Evolutionary conservation across 164 flowering plant species (phyloP), one percentile per base, ranked within the genome.

Genomic region (Chimonanthus praecox): DNA sequence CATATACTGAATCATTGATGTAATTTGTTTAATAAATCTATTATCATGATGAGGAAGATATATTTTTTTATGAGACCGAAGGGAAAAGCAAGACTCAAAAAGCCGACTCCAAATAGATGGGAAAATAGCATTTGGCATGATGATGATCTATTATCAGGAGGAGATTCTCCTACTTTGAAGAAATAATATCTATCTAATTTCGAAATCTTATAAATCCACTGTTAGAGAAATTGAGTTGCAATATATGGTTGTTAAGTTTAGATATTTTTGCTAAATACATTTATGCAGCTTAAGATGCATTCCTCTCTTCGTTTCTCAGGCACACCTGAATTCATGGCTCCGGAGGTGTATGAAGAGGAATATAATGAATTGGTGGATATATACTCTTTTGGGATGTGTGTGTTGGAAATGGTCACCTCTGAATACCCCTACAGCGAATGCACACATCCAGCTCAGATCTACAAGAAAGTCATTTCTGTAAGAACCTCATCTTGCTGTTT

Each of bases 281-380:
- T 54, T 54, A 54, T 54, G 16, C 60, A 54, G 60, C 60, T 54
- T 10, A 13, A 54, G 60, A 54, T 3, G 60, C 16, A n/a, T 54
- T 54, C 60, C 60, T 4, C 60, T 54, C n/a, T 54, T 33, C 2
- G 4, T 15, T 68, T 48, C 47, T 46, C 82, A 95, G 99, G 99
- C 73, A 95, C 99, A 49, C 99, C 99, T 7, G 99, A 95, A 78
- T 95, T 95, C 84, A 94, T 94, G 99, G 99, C 99, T 11, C 99
- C 99, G 7, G 99, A 94, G 82, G 92, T 94, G 20, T 94, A 90
- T 80, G 89, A 87, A 76, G 99, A 95, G 84, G 97, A 90, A 76
- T 95, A 95, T 73, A 93, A 95, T 81, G n/a, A 95, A 82, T 76
- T 95, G 60, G 96, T 93, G 43, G 99, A 95, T 77, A 90, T 95